Evolutionary conservation across 2,329 filamentous ascomycete genomes (phyloP).

Genomic region (Venturia oleaginea): DNA sequence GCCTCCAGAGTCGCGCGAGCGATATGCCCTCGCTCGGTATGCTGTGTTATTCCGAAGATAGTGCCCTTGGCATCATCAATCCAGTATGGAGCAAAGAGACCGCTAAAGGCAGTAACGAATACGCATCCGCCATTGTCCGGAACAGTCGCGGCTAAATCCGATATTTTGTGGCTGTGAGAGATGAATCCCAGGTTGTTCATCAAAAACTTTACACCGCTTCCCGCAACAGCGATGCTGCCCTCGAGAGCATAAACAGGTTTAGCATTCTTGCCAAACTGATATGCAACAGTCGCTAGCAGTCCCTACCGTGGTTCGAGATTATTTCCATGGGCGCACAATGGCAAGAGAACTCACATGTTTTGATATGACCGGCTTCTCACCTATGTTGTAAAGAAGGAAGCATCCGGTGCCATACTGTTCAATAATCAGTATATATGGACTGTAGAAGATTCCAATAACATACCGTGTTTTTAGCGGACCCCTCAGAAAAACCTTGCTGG

Average conservation of each 20-base stretch:
- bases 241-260: conserved; percentile 73
- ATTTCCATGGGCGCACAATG: background rate
- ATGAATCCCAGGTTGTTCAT: conserved; percentile 58
- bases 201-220: conserved; percentile 64
- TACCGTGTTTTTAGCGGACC: conserved; percentile 73
- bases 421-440: background rate
- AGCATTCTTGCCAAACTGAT: conserved; percentile 60
- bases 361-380: conserved; percentile 75
- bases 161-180: conserved; percentile 53
- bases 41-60: conserved; percentile 22
- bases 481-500: conserved; percentile 73
- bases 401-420: conserved; percentile 71
- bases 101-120: conserved; percentile 83
- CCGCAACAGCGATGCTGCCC: conserved; percentile 74
- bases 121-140: conserved; percentile 74
- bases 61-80: conserved; percentile 88
- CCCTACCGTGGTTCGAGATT: conserved; percentile 47
- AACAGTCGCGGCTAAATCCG: conserved; percentile 54
- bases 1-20: conserved; percentile 84
- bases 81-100: conserved; percentile 89
- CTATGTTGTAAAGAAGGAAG: conserved; percentile 84
- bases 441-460: background rate
- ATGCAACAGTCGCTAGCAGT: conserved; percentile 77
- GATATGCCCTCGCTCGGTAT: conserved; percentile 78
- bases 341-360: conserved; percentile 1